Conservation (phyloP, 2,329 filamentous ascomycete species). For the Alternaria consortialis region DNA sequence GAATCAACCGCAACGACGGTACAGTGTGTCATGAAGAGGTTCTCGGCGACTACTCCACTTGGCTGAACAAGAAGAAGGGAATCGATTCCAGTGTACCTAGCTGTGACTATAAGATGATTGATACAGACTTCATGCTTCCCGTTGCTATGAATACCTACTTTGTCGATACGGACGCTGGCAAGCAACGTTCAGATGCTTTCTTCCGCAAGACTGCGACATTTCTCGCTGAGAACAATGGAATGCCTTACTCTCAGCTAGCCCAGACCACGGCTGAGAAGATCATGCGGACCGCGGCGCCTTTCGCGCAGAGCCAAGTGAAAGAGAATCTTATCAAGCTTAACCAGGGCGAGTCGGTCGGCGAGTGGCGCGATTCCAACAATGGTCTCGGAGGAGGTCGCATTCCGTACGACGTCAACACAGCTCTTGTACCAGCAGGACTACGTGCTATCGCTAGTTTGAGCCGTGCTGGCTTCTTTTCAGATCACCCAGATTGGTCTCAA, state of each 20-base stretch:
- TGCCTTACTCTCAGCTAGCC: constrained; percentile 64
- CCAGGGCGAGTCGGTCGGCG: constrained; percentile 62
- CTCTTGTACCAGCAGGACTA: constrained; percentile 68
- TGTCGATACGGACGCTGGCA: constrained; percentile 56
- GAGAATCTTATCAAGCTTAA: constrained; percentile 68
- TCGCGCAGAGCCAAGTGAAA: constrained; percentile 61
- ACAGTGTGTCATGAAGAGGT: constrained; percentile 72
- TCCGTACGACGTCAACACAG: constrained; percentile 73
- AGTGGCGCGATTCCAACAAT: constrained; percentile 70
- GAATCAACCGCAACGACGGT: constrained; percentile 67
- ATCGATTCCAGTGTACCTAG: constrained; percentile 61
- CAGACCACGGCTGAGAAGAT: constrained; percentile 66
- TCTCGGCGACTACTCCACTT: constrained; percentile 72
- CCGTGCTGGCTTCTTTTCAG: constrained; percentile 60
- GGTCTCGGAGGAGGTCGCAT: constrained; percentile 69
- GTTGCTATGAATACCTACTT: constrained; percentile 69
- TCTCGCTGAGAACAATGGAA: constrained; percentile 60
- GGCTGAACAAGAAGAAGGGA: constrained; percentile 64
- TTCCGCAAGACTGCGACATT: constrained; percentile 59
- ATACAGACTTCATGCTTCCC: constrained; percentile 69
- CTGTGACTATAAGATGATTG: constrained; percentile 69
- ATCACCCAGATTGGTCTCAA: constrained; percentile 58
- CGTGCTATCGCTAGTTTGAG: constrained; percentile 65
- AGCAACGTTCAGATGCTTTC: constrained; percentile 47
- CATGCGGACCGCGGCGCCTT: constrained; percentile 64